Percentiles rank a stretch among this genome's conserved stretches.
These are phyloP conservation scores for Mycena crocata DNA, from an alignment of 768 basidiomycete genomes.

Conservation along the genomic window DNA sequence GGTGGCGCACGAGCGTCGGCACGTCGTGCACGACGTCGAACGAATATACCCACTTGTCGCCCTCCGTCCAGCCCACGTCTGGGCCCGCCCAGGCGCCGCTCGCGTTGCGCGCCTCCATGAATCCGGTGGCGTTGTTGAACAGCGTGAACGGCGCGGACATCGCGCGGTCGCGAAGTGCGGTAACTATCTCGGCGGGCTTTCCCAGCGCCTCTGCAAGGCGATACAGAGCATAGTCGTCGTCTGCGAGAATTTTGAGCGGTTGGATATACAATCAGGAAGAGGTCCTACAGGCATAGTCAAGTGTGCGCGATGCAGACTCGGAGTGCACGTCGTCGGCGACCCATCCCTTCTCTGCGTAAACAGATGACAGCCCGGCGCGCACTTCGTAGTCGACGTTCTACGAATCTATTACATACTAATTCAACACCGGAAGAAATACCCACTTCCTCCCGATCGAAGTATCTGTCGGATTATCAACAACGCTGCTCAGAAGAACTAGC, in stretches of 20 bases:
- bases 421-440: constrained; percentile 9
- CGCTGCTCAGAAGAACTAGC: neutral
- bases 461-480: constrained; percentile 51
- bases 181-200: constrained; percentile 58
- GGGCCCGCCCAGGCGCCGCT: constrained; percentile 81
- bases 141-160: constrained; percentile 68
- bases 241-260: constrained; percentile 47
- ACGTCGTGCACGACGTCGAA: constrained; percentile 70
- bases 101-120: constrained; percentile 84
- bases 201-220: constrained; percentile 67
- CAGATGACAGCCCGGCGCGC: constrained; percentile 78
- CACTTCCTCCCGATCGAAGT: constrained; percentile 80
- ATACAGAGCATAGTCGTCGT: constrained; percentile 82
- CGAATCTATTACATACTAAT: neutral
- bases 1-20: constrained; percentile 59
- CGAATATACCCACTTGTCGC: constrained; percentile 76
- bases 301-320: constrained; percentile 81
- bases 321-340: constrained; percentile 85
- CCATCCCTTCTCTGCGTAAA: constrained; percentile 78
- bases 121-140: constrained; percentile 77
- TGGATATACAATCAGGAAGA: neutral
- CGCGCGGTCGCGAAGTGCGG: constrained; percentile 67
- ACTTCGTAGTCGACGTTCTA: constrained; percentile 85
- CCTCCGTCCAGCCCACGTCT: constrained; percentile 85
- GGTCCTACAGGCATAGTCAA: constrained; percentile 80